Percentiles rank a stretch among this genome's conserved stretches.
Evolutionary conservation across 2,329 filamentous ascomycete species (phyloP).

Genomic region (Aspergillus sojae): DNA sequence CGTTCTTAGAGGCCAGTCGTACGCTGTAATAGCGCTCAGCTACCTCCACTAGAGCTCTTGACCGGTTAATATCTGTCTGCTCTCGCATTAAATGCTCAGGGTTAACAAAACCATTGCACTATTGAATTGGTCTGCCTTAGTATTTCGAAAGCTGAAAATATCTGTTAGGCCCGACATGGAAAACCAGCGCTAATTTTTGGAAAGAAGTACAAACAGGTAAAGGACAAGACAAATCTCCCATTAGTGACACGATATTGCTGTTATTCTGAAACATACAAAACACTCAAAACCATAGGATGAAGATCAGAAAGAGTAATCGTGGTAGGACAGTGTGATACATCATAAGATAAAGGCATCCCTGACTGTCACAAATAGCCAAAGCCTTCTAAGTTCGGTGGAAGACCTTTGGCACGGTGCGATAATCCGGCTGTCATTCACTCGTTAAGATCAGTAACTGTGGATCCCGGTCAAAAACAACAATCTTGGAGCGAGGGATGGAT

Average conservation of each 20-base stretch:
- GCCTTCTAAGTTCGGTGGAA: not conserved
- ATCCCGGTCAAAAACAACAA: not conserved
- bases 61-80: no score
- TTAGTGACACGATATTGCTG: not conserved
- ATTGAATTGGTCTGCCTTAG: not conserved
- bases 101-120: not conserved
- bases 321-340: not conserved
- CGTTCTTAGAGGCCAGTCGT: no score
- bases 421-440: not conserved
- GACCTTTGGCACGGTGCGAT: not conserved
- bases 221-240: not conserved
- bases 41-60: no score
- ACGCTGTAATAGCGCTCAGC: no score
- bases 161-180: not conserved
- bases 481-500: not conserved
- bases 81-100: no score
- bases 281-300: not conserved
- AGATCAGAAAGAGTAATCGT: not conserved
- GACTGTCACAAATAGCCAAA: not conserved
- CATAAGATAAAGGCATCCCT: not conserved
- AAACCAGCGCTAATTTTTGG: not conserved
- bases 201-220: not conserved
- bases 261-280: not conserved
- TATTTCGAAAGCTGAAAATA: not conserved
- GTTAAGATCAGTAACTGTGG: not conserved